A percentile compares a stretch with the other conserved stretches of the same genome.
Evolutionary conservation across 495 filamentous ascomycete genomes (phyloP).

Genomic region (Evansstolkia leycettana): DNA sequence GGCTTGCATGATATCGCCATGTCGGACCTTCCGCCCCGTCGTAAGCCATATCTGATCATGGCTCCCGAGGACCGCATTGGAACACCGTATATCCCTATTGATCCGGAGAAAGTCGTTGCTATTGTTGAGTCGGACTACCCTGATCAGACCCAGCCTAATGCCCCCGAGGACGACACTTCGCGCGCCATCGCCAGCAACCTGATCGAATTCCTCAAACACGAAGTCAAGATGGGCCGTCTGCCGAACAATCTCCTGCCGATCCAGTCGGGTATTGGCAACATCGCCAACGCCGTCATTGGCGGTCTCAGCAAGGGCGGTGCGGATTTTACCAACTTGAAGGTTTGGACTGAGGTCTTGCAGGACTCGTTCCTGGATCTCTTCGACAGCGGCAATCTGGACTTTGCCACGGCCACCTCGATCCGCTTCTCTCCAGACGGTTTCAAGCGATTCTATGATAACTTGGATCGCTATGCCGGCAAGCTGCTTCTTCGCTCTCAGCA

Average conservation of each 20-base stretch:
- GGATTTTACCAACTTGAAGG: conserved; percentile 77
- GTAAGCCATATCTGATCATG: conserved; percentile 85
- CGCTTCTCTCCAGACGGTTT: conserved; percentile 88
- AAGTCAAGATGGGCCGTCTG: conserved; percentile 64
- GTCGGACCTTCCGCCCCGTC: conserved; percentile 65
- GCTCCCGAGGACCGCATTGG: conserved; percentile 70
- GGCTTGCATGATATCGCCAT: conserved; percentile 87
- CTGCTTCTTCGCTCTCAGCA: conserved; percentile 78
- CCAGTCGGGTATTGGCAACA: conserved; percentile 87
- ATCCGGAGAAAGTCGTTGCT: conserved; percentile 78
- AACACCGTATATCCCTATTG: conserved; percentile 71
- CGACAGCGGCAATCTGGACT: conserved; percentile 81
- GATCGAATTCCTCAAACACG: conserved; percentile 78
- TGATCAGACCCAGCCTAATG: conserved; percentile 68
- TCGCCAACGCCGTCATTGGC: conserved; percentile 85
- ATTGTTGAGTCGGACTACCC: conserved; percentile 77
- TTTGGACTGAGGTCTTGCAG: conserved; percentile 92
- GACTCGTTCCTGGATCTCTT: conserved; percentile 92
- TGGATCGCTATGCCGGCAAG: conserved; percentile 70
- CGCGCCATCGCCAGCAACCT: conserved; percentile 66
- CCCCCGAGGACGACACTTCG: conserved; percentile 61
- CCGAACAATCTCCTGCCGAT: conserved; percentile 70
- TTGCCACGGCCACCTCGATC: conserved; percentile 83
- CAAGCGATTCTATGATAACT: conserved; percentile 82
- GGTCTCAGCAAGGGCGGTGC: conserved; percentile 62